Evolutionary conservation across 2,329 filamentous ascomycete genomes (phyloP).

Genomic region (Ceratocystis alfenasii): DNA sequence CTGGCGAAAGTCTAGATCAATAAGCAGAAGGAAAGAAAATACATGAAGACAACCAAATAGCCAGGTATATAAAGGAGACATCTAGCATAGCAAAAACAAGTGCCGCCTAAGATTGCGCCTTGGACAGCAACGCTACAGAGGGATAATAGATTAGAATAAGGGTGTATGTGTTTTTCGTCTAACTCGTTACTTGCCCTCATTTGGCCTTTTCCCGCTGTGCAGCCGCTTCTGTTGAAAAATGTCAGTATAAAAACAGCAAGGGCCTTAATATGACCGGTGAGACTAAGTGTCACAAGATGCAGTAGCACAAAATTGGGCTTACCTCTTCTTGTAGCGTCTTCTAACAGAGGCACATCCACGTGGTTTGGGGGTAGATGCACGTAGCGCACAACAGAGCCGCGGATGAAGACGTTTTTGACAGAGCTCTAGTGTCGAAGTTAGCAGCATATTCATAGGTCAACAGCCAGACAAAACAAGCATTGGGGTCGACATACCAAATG

Average conservation of each 20-base stretch:
- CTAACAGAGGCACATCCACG: conserved; percentile 74
- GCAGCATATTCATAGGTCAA: not conserved
- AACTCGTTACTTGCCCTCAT: conserved; percentile 27
- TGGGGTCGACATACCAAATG: conserved; percentile 54
- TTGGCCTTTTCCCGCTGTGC: conserved; percentile 47
- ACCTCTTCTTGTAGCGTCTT: conserved; percentile 86
- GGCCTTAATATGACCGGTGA: not conserved
- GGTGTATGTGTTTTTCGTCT: conserved; percentile 3
- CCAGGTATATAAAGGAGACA: conserved; percentile 1
- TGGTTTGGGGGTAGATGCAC: conserved; percentile 73
- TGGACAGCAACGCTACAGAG: conserved; percentile 12
- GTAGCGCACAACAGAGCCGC: conserved; percentile 84
- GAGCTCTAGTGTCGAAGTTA: conserved; percentile 39
- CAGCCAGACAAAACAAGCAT: not conserved
- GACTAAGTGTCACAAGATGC: no score
- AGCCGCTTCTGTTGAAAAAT: conserved; percentile 39
- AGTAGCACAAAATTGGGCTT: conserved; percentile 25
- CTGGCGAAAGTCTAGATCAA: not conserved
- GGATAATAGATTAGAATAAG: conserved; percentile 12
- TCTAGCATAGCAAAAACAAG: conserved; percentile 12
- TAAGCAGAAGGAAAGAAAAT: conserved; percentile 5
- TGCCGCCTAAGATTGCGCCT: not conserved
- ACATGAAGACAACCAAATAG: conserved; percentile 10
- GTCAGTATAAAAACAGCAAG: conserved; percentile 6
- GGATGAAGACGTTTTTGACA: conserved; percentile 92